Evolutionary conservation across 192 early-diverging fungal genomes (phyloP).

Genomic region (Podila minutissima): DNA sequence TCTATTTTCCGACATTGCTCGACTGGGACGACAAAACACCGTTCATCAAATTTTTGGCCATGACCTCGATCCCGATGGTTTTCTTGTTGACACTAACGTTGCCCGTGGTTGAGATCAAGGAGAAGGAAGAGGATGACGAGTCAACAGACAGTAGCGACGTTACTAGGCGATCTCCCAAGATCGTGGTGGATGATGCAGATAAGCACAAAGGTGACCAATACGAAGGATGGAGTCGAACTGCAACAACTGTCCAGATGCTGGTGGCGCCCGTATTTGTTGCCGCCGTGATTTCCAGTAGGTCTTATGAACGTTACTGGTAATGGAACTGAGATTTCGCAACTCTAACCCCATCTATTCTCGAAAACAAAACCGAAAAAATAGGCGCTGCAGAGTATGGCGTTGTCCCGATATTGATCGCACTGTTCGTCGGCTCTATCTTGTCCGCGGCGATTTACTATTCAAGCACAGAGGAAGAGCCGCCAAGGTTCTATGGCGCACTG

Average conservation of each 20-base stretch:
- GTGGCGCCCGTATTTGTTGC: constrained; percentile 65
- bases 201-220: constrained; percentile 15
- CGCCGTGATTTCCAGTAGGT: constrained; percentile 45
- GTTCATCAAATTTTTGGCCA: constrained; percentile 56
- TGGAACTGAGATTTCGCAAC: background rate
- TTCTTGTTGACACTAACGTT: constrained; percentile 65
- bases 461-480: constrained; percentile 52
- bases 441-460: constrained; percentile 35
- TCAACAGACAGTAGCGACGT: constrained; percentile 1
- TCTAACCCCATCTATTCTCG: background rate
- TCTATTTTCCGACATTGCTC: constrained; percentile 67
- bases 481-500: constrained; percentile 56
- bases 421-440: constrained; percentile 36
- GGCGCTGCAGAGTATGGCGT: constrained; percentile 28
- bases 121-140: constrained; percentile 42
- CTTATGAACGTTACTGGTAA: background rate
- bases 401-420: constrained; percentile 33
- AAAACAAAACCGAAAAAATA: background rate
- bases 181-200: constrained; percentile 24
- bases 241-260: constrained; percentile 68
- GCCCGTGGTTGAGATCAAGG: constrained; percentile 67
- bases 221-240: constrained; percentile 60
- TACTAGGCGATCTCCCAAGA: constrained; percentile 10
- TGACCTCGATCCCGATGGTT: constrained; percentile 64
- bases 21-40: constrained; percentile 59